A percentile compares a stretch with the other conserved stretches of the same genome.
phyloP scores from a whole-genome alignment of 1,284 basidiomycete species.

The Cutaneotrichosporon spelunceum region DNA sequence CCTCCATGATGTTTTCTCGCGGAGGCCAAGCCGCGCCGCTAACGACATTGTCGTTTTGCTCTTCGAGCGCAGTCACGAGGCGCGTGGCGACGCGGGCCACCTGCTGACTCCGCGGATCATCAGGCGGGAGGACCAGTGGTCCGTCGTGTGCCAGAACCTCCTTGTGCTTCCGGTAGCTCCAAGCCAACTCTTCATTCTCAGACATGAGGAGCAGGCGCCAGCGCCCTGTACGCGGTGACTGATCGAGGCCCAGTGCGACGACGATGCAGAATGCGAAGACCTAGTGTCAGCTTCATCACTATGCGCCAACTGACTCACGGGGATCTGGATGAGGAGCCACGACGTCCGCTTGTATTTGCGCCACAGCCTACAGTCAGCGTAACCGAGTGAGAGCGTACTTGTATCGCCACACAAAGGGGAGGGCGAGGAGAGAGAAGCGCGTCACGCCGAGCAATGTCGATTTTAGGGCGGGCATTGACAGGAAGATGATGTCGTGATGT shows the following conservation, averaged over 20 bases:
- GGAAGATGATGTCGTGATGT: slow-evolving; percentile 54
- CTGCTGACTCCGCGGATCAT: slow-evolving; percentile 48
- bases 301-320: slow-evolving; percentile 41
- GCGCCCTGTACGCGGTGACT: slow-evolving; percentile 53
- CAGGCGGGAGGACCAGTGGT: slow-evolving; percentile 47
- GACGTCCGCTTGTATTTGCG: slow-evolving; percentile 50
- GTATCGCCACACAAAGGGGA: slow-evolving; percentile 55
- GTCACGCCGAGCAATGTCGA: slow-evolving; percentile 51
- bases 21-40: slow-evolving; percentile 52
- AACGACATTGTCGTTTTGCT: slow-evolving; percentile 49
- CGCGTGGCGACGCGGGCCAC: slow-evolving; percentile 48
- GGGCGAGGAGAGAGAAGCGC: slow-evolving; percentile 51
- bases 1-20: slow-evolving; percentile 33
- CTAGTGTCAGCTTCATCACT: slow-evolving; percentile 27
- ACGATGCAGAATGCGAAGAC: slow-evolving; percentile 55
- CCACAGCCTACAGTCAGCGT: slow-evolving; percentile 44
- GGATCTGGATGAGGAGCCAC: slow-evolving; percentile 52
- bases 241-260: slow-evolving; percentile 55
- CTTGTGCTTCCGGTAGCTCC: slow-evolving; percentile 54
- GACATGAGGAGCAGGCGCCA: slow-evolving; percentile 58
- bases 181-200: slow-evolving; percentile 55
- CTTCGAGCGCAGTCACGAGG: slow-evolving; percentile 50
- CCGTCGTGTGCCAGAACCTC: slow-evolving; percentile 53
- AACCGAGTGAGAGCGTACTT: slow-evolving; percentile 32
- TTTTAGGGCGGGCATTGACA: slow-evolving; percentile 54